phyloP scores from a whole-genome alignment of 2,329 filamentous ascomycete species.

The Cordyceps fumosorosea region DNA sequence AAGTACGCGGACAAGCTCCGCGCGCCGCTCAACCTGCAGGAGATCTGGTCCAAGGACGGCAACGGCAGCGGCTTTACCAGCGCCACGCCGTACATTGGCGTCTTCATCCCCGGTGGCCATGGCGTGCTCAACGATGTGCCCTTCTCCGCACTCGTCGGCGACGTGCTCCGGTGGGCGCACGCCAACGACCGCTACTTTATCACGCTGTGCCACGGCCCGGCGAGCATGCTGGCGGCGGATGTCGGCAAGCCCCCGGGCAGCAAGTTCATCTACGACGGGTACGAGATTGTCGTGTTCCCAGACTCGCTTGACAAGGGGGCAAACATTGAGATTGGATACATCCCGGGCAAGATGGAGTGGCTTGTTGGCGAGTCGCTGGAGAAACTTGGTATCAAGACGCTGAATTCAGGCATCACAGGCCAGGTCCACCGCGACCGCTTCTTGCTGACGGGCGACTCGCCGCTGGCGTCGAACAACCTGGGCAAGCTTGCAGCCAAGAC shows the following conservation, averaged over 20 bases:
- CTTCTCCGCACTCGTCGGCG: constrained; percentile 14
- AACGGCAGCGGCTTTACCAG: constrained; percentile 11
- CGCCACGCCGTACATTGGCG: constrained; percentile 15
- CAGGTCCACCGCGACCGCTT: constrained; percentile 15
- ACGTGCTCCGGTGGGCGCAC: constrained; percentile 19
- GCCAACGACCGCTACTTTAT: constrained; percentile 15
- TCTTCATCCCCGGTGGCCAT: constrained; percentile 19
- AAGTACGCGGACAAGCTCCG: constrained; percentile 18
- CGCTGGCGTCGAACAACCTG: constrained; percentile 17
- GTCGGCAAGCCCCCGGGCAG: constrained; percentile 16
- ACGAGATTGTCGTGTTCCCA: constrained; percentile 17
- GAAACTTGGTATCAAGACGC: constrained; percentile 14
- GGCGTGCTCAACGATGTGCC: constrained; percentile 17
- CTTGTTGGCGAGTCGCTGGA: constrained; percentile 16
- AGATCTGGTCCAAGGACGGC: constrained; percentile 14
- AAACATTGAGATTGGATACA: constrained; percentile 18
- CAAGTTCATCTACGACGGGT: constrained; percentile 18
- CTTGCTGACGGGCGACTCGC: constrained; percentile 17
- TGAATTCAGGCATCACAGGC: constrained; percentile 16
- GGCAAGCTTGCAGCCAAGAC: constrained; percentile 17
- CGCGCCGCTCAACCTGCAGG: constrained; percentile 15
- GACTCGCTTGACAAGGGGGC: constrained; percentile 16
- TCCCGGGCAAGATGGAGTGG: constrained; percentile 19
- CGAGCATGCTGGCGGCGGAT: constrained; percentile 15
- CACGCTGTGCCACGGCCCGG: constrained; percentile 17